phyloP scores from a whole-genome alignment of 2,329 filamentous ascomycete species.

The Fusarium foetens region DNA sequence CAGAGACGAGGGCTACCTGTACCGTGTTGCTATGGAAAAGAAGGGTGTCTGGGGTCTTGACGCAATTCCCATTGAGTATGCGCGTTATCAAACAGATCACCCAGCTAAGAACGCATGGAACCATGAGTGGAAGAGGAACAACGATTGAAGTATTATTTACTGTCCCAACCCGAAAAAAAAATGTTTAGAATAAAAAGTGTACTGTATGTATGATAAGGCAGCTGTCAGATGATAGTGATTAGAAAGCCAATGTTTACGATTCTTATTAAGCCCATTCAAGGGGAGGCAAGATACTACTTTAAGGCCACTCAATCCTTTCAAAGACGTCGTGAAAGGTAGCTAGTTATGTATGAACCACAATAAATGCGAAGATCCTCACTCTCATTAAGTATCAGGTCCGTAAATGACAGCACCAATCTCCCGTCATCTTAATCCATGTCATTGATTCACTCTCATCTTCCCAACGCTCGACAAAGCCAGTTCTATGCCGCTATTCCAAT shows the following conservation, averaged over 20 bases:
- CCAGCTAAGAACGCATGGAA: constrained; percentile 88
- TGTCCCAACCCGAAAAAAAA: neutral
- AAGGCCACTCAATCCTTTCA: neutral
- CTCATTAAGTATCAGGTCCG: constrained; percentile 31
- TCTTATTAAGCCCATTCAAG: neutral
- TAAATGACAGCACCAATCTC: constrained; percentile 25
- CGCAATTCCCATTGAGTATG: constrained; percentile 91
- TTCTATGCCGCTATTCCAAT: constrained; percentile 31
- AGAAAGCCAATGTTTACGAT: constrained; percentile 2
- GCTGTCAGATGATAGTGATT: constrained; percentile 7
- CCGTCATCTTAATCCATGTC: constrained; percentile 1
- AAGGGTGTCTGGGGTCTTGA: constrained; percentile 79
- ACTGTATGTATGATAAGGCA: constrained; percentile 41
- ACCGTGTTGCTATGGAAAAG: constrained; percentile 90
- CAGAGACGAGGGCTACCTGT: constrained; percentile 76
- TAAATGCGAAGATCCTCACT: constrained; percentile 37
- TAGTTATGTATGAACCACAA: neutral
- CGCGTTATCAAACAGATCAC: constrained; percentile 83
- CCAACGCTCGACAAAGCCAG: constrained; percentile 14
- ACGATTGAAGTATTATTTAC: neutral
- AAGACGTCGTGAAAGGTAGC: neutral
- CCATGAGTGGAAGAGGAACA: constrained; percentile 82
- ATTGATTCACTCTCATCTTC: constrained; percentile 16
- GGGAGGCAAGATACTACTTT: neutral
- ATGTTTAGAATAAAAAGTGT: constrained; percentile 22